phyloP scores from a whole-genome alignment of 139 green algal species.

The Dunaliella primolecta region DNA sequence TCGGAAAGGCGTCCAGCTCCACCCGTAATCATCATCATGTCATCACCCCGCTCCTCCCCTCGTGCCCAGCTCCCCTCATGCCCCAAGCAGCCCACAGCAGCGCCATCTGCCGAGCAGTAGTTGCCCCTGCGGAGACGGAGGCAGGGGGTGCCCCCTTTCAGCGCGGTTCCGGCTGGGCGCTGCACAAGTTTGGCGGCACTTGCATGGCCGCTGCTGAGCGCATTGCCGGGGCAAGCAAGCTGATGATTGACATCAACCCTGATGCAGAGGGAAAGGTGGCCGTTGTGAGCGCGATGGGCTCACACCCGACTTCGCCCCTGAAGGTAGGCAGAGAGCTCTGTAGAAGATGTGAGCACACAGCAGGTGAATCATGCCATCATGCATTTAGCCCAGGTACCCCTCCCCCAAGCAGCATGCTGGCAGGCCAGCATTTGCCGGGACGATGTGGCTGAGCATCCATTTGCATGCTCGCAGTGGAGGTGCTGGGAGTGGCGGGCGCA shows the following conservation, averaged over 20 bases:
- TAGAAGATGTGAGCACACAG: background rate
- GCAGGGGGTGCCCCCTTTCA: slow-evolving; percentile 15
- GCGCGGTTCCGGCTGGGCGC: slow-evolving; percentile 57
- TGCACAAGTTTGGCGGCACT: slow-evolving; percentile 97
- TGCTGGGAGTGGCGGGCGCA: no score
- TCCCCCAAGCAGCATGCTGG: no score
- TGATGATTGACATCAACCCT: slow-evolving; percentile 54
- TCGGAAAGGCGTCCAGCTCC: no score
- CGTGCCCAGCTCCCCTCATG: no score
- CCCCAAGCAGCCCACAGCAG: background rate
- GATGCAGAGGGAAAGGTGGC: slow-evolving; percentile 58
- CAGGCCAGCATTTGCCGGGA: no score
- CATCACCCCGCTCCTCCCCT: no score
- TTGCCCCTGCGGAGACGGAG: background rate
- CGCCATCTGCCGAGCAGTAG: no score
- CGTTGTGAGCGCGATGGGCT: slow-evolving; percentile 86
- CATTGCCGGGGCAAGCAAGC: slow-evolving; percentile 71
- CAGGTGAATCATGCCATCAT: no score
- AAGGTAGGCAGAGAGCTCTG: slow-evolving; percentile 56
- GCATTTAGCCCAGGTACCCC: no score
- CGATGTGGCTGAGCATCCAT: no score
- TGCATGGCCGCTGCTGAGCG: slow-evolving; percentile 88
- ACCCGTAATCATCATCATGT: no score
- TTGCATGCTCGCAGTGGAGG: no score
- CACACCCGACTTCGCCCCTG: slow-evolving; percentile 55